These are phyloP conservation scores for Didymella sp. DNA, from an alignment of 2,329 filamentous ascomycete genomes.

Conservation along the genomic window DNA sequence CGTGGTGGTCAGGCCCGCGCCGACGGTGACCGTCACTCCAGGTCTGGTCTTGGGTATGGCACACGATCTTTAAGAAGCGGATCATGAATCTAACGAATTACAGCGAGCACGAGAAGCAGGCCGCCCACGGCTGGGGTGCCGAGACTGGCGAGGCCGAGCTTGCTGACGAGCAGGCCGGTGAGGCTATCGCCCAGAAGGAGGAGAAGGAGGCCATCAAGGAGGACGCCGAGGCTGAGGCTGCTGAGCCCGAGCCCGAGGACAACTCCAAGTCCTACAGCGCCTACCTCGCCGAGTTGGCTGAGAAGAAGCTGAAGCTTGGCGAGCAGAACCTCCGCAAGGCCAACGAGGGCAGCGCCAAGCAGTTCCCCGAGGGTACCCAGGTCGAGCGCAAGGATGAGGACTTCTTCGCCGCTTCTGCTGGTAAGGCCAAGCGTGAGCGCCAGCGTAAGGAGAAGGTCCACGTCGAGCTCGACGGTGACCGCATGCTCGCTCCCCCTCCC, in stretches of 20 bases:
- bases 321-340: slow-evolving; percentile 79
- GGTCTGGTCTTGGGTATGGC: slow-evolving; percentile 65
- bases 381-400: slow-evolving; percentile 65
- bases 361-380: slow-evolving; percentile 83
- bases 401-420: slow-evolving; percentile 75
- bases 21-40: slow-evolving; percentile 69
- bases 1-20: slow-evolving; percentile 43
- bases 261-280: slow-evolving; percentile 90
- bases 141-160: slow-evolving; percentile 81
- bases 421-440: slow-evolving; percentile 83
- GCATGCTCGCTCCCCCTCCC: slow-evolving; percentile 61
- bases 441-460: slow-evolving; percentile 91
- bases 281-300: slow-evolving; percentile 78
- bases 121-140: slow-evolving; percentile 87
- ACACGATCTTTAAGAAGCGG: neutral
- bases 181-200: slow-evolving; percentile 85
- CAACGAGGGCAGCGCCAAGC: slow-evolving; percentile 94
- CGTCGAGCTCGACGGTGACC: slow-evolving; percentile 84
- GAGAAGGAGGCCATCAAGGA: slow-evolving; percentile 67
- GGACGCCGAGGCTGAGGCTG: slow-evolving; percentile 52
- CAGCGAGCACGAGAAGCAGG: slow-evolving; percentile 85
- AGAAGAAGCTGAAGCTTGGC: slow-evolving; percentile 77
- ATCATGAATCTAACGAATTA: slow-evolving; percentile 24
- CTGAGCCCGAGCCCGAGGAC: slow-evolving; percentile 71
- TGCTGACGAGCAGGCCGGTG: slow-evolving; percentile 90